A percentile compares a stretch with the other conserved stretches of the same genome.
phyloP scores from a whole-genome alignment of 2,329 filamentous ascomycete species.

The Ophiosphaerella narmari region DNA sequence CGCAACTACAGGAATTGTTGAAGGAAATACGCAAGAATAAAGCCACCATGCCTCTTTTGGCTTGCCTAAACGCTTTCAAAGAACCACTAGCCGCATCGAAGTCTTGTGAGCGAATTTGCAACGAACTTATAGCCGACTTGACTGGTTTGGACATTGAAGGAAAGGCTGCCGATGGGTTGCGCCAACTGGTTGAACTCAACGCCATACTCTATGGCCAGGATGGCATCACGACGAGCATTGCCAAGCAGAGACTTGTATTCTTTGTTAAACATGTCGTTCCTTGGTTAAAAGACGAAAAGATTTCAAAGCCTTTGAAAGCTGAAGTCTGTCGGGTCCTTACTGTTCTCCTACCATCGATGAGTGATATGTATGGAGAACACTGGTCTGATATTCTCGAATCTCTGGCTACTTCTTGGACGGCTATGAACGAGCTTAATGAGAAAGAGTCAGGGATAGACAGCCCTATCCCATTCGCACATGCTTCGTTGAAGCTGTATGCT shows the following conservation, averaged over 20 bases:
- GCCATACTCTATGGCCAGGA: conserved; percentile 56
- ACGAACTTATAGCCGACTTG: conserved; percentile 64
- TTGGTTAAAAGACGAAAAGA: conserved; percentile 64
- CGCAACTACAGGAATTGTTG: conserved; percentile 44
- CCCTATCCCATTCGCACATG: conserved; percentile 64
- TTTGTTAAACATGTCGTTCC: conserved; percentile 77
- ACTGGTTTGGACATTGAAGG: conserved; percentile 58
- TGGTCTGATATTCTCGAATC: conserved; percentile 64
- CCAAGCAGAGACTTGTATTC: conserved; percentile 74
- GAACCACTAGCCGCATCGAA: conserved; percentile 55
- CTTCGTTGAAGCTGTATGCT: conserved; percentile 72
- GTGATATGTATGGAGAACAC: conserved; percentile 84
- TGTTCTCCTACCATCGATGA: conserved; percentile 71
- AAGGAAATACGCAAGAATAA: conserved; percentile 35
- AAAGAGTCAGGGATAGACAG: conserved; percentile 33
- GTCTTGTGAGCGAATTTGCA: conserved; percentile 58
- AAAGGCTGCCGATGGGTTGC: conserved; percentile 51
- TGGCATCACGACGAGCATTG: conserved; percentile 54
- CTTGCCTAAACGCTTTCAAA: conserved; percentile 55
- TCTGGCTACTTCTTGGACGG: conserved; percentile 45
- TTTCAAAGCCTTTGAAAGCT: conserved; percentile 58
- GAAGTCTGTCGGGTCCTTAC: conserved; percentile 59
- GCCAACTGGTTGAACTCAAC: conserved; percentile 60
- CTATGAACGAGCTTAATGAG: conserved; percentile 29
- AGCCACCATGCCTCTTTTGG: conserved; percentile 54